A percentile compares a stretch with the other conserved stretches of the same genome.
Evolutionary conservation across 257 asterid genomes (phyloP).

Genomic region (Solanum arcanum): DNA sequence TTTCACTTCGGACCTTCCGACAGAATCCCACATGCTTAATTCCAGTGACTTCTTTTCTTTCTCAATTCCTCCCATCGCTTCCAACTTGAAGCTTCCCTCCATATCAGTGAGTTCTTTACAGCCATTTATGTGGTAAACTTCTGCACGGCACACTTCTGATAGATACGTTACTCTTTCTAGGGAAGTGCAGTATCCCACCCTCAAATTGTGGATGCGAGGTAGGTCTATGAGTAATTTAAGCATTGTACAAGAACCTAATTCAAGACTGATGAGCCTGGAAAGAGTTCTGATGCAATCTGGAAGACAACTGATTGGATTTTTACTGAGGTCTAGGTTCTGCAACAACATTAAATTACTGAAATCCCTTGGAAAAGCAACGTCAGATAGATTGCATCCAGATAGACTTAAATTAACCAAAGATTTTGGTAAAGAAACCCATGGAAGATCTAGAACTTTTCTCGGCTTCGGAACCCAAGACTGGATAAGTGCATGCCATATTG

Average conservation of each 20-base stretch:
- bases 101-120: background rate
- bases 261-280: background rate
- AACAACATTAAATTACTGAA: background rate
- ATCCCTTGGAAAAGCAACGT: background rate
- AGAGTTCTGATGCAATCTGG: background rate
- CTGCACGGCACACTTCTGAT: background rate
- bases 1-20: background rate
- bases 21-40: background rate
- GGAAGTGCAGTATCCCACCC: background rate
- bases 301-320: background rate
- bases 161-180: background rate
- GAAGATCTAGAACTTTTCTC: background rate
- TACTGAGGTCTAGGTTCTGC: background rate
- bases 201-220: background rate
- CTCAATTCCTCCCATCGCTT: background rate
- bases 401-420: background rate
- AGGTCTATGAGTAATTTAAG: background rate
- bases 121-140: fast-evolving
- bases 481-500: background rate
- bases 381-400: background rate
- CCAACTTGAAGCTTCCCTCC: background rate
- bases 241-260: background rate
- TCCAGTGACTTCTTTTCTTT: background rate
- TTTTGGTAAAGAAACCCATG: background rate
- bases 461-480: background rate